Conservation (phyloP, 23 red algal species). For the Gracilaria domingensis region DNA sequence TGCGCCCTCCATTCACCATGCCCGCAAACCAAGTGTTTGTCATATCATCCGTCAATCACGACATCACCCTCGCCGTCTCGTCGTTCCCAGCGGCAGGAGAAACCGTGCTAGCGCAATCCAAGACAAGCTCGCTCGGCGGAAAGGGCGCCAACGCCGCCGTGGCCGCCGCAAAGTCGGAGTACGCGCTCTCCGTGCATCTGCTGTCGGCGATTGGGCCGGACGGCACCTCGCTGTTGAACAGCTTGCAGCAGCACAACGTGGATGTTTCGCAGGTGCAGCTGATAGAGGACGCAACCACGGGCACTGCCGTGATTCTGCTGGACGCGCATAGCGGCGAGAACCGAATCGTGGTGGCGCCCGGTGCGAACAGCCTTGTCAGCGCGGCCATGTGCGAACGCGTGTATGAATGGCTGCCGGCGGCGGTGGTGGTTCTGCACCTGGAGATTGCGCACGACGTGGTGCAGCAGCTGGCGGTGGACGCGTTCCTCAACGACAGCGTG, state of each 20-base stretch:
- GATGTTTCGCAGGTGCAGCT: conserved; percentile 42
- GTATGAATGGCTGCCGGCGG: conserved; percentile 2
- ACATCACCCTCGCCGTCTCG: conserved; percentile 16
- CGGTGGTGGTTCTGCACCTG: conserved; percentile 49
- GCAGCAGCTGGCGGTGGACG: conserved; percentile 9
- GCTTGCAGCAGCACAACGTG: conserved; percentile 20
- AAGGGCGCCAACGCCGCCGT: conserved; percentile 71
- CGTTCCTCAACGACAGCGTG: conserved; percentile 4
- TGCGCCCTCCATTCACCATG: not conserved
- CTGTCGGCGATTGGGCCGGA: conserved; percentile 49
- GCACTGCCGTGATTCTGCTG: conserved; percentile 31
- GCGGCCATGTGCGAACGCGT: not conserved
- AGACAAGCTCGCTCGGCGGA: conserved; percentile 37
- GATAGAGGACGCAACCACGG: conserved; percentile 15
- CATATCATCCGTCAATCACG: conserved; percentile 58
- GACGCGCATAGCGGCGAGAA: conserved; percentile 50
- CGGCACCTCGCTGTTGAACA: not conserved
- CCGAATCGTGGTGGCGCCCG: conserved; percentile 32
- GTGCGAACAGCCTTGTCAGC: conserved; percentile 25
- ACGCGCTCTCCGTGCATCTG: not conserved
- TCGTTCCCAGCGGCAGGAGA: conserved; percentile 47
- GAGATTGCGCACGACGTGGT: conserved; percentile 32
- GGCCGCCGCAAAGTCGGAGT: conserved; percentile 13
- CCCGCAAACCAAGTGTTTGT: conserved; percentile 12
- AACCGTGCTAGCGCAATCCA: conserved; percentile 26